Evolutionary conservation across 805 yeast genomes (phyloP).

Genomic region (Lipomyces sp.): DNA sequence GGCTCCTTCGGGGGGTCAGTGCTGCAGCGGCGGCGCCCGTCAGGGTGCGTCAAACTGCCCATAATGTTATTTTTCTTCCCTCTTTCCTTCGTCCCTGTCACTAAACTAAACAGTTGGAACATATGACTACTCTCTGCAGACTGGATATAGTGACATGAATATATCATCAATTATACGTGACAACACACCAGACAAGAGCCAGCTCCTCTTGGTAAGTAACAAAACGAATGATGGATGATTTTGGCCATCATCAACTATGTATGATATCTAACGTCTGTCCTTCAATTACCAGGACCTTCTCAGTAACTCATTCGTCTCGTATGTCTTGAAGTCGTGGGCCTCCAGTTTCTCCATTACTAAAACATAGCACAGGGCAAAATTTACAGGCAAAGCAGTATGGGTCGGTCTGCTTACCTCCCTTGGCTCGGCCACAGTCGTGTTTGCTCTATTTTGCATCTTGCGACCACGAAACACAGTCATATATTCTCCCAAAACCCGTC

Average conservation of each 20-base stretch:
- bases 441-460: slow-evolving; percentile 41
- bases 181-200: slow-evolving; percentile 17
- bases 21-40: not conserved
- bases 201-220: slow-evolving; percentile 22
- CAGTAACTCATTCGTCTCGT: slow-evolving; percentile 29
- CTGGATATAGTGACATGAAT: not conserved
- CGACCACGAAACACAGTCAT: slow-evolving; percentile 44
- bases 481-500: slow-evolving; percentile 44
- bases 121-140: not conserved
- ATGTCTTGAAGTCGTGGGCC: not conserved
- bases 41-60: not conserved
- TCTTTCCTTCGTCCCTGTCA: not conserved
- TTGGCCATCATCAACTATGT: too few relatives aligned
- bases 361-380: slow-evolving; percentile 21
- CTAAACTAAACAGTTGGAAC: not conserved
- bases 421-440: slow-evolving; percentile 44
- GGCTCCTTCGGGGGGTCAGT: too few relatives aligned
- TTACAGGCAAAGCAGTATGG: slow-evolving; percentile 46
- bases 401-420: slow-evolving; percentile 46
- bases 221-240: too few relatives aligned
- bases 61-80: not conserved
- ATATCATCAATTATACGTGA: not conserved
- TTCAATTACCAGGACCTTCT: slow-evolving; percentile 18
- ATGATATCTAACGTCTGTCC: not conserved
- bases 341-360: not conserved